Conservation (phyloP, 2,329 filamentous ascomycete species). For the Lachnellula arida region DNA sequence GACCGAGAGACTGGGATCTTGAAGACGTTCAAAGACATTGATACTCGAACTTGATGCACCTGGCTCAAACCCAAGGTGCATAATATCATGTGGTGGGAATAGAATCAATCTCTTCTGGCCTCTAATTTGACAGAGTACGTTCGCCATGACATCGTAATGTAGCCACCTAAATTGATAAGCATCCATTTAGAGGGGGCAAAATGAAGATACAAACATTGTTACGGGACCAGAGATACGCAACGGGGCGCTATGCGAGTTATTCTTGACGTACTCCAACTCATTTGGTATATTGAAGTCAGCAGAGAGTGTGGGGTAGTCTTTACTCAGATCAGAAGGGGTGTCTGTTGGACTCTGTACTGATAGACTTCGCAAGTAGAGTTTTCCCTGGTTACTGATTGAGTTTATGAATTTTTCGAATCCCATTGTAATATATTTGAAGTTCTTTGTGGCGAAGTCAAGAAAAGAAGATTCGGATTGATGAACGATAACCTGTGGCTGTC, state of each 20-base stretch:
- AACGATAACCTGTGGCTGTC: conserved; percentile 56
- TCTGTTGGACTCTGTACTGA: conserved; percentile 65
- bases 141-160: conserved; percentile 69
- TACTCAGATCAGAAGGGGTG: conserved; percentile 61
- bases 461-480: conserved; percentile 61
- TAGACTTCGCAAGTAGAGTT: conserved; percentile 73
- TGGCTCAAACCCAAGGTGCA: conserved; percentile 63
- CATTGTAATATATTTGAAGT: conserved; percentile 71
- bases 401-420: conserved; percentile 63
- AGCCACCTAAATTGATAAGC: conserved; percentile 11
- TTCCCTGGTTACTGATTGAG: conserved; percentile 52
- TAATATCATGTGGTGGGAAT: conserved; percentile 74
- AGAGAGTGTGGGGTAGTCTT: conserved; percentile 67
- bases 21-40: conserved; percentile 58
- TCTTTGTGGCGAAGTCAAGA: conserved; percentile 81
- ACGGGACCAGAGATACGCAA: conserved; percentile 75
- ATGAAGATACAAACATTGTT: conserved; percentile 53
- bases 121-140: conserved; percentile 73
- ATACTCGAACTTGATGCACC: conserved; percentile 77
- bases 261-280: conserved; percentile 51
- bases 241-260: conserved; percentile 72
- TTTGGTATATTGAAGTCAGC: conserved; percentile 65
- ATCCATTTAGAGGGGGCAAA: not conserved
- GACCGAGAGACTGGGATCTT: conserved; percentile 36
- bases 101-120: conserved; percentile 71